Base-by-base conservation (phyloP, 2,329 filamentous ascomycete species). In the Myriangium duriaei region DNA sequence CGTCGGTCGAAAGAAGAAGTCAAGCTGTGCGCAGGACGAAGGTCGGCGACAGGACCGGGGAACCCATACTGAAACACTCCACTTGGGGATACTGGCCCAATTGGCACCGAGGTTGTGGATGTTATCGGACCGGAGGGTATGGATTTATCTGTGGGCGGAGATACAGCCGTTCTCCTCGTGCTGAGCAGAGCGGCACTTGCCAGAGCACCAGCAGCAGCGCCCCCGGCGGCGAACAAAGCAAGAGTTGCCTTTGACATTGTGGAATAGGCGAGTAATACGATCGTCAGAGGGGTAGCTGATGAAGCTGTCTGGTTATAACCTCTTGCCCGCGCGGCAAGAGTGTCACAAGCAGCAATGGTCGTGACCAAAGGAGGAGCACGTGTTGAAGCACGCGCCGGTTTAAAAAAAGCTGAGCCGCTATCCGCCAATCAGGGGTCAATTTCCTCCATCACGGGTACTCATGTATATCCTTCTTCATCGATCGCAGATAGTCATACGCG, bases 1-100 rank as follows among this genome's bases (percentile, higher is more conserved):
- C 84, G 79, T 17, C 91, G 84, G 64, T 98, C 88, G 71, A 80
- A 98, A 51, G 81, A 79, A 19, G 87, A 93, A 47, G 87, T 72
- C 38, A 96, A 72, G 21, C 84, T 81, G 16, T 75, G 66, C 26
- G 85, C 79, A 39, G 71, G 72, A 39, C 86, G 79, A 30, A 93
- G 69, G 61, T 98, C 91, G 51, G 79, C 71, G 28, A 94, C 66
- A 19, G 91, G 91, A 42, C 91, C 91, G 0, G 91, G 88, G 62
- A 96, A 95, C 52, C 91, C 67, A 51, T 70, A 70, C 52, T 69
- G 64, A 50, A 69, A 69, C 49, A 70, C 53, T 33, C 67, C 67
- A 28, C 60, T 61, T 13, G 67, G 67, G 44, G 69, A 64, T 42
- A 70, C 66, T 15, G 59, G 58, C 5, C 49, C 32, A 5, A 34